Base-by-base conservation (phyloP, 2,329 filamentous ascomycete species). In the Claviceps cyperi region DNA sequence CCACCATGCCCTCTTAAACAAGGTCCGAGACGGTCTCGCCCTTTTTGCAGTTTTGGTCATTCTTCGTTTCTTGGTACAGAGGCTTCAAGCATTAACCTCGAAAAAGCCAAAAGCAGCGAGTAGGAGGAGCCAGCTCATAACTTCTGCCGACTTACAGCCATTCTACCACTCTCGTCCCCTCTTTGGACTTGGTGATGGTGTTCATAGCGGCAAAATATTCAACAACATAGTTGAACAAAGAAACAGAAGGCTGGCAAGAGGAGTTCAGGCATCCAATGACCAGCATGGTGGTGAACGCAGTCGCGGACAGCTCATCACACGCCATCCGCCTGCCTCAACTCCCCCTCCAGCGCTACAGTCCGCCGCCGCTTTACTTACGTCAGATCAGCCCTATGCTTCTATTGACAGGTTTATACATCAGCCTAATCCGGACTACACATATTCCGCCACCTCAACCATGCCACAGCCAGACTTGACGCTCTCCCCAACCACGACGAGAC, bases 361-460 rank as follows among this genome's bases (percentile, higher is more conserved):
- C 46, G 62, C 63, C 41, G 59, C 67, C 50, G 74, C 71, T 55
- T 64, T 66, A 13, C 68, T 75, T 52, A 63, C 74, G 15, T 35
- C 48, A 37, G 65, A 69, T 14, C 58, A 56, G 38, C 58, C 59
- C 15, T 60, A 60, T 43, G 52, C 56, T 24, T 57, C 56, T 24
- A 58, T 59, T 32, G 62, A 66, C 52, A 65, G 60, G 51, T 66
- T 67, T 53, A 71, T 76, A 52, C 66, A 73, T 54, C 73, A 74
- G 53, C 68, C 70, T 2, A 73, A 75, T 53, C 73, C 73, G 0
- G 72, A 75, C 54, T 75, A 75, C 60, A 64, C 65, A 53, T 68
- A 65, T 32, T 66, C 62, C 14, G 64, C 65, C 13, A 58, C 60
- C 13, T 59, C 60, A 37, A 54, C 60, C 41, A 47, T 57, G 14